Evolutionary conservation across 208 protist genomes (phyloP), one percentile per base, ranked within the genome.

Genomic region (Leishmania lainsoni): DNA sequence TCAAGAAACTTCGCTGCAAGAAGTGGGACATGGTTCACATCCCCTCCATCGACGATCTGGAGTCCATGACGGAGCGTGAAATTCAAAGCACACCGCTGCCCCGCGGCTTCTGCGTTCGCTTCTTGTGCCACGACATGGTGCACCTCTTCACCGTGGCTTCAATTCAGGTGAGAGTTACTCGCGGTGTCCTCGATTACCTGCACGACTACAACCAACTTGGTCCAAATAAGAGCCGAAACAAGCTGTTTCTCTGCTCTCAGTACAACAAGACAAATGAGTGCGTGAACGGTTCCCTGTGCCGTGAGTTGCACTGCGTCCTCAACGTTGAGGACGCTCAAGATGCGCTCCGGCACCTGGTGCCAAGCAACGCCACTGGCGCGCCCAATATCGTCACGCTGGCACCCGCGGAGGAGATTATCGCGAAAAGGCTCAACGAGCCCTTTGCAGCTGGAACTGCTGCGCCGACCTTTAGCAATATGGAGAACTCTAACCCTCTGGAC

Each of bases 131-230:
- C 51, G 85, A 96, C 76, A 96, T 96, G 91, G 85, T 88, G 20
- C 83, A 87, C 68, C 85, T 96, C 61, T 96, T 92, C 83, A 93
- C 92, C 2, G 88, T 90, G 6, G 84, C 87, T 8, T 96, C 90
- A 9, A 59, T 86, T 32, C 75, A 91, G 32, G 88, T 94, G 5
- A 81, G 79, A 63, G 58, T 96, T 58, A 96, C 92, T 1, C 89
- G 90, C n/a, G 92, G 92, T 22, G 86, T 90, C 14, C 74, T 96
- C 56, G 92, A 94, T 84, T 94, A 96, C 75, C 77, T 96, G 35
- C 87, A 94, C 79, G 92, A 96, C 70, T 94, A 93, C 84, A 91
- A 91, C 56, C 92, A 94, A 56, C 76, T 93, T 42, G 92, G 92
- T 32, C 92, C 92, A 3, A 96, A 94, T 83, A 96, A 94, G 63